Evolutionary conservation across 2,329 filamentous ascomycete genomes (phyloP), one percentile per base, ranked within the genome.

Genomic region (Neopestalotiopsis sp.): DNA sequence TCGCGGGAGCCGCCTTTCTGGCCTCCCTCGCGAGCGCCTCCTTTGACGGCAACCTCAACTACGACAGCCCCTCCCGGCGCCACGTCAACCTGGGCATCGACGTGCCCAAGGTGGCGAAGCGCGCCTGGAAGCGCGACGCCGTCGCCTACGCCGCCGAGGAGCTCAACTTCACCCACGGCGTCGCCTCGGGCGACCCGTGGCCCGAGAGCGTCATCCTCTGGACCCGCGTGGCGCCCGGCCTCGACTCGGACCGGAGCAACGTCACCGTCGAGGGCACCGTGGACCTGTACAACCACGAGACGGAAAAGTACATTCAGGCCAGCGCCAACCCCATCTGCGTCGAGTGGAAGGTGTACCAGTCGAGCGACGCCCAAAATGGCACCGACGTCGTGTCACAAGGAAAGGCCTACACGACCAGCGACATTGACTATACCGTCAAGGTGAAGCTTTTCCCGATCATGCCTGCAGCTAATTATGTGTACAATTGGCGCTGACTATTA

Each of bases 391-490:
- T 88, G 1, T 83, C 86, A 65, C 82, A 81, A 1, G 92, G 92
- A 4, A 86, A 80, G 45, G 90, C 86, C 1, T 93, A 90, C 75
- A 94, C 92, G 0, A 92, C 86, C 45, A 91, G 88, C 1, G 92
- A 94, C 75, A 88, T 94, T 62, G 92, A 94, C 75, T 94, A 90
- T 76, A 94, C 92, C 0, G 82, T 94, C 69, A 93, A 93, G 84
- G 89, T 89, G 76, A 24, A 69, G 32, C 17, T 57, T 80, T 78
- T 68, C 13, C 7, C 20, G 14, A 40, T 9, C 13, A 30, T 28
- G n/a, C 1, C 13, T 34, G 24, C 14, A 4, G 24, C 10, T 1
- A 24, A 34, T 38, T 34, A n/a, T 17, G 13, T 66, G 10, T 40
- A 1, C 34, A 3, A 9, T 34, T 28, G 24, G 24, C 24, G 24